phyloP scores from a whole-genome alignment of 805 yeast genomes.

The Ogataea pilisensis region DNA sequence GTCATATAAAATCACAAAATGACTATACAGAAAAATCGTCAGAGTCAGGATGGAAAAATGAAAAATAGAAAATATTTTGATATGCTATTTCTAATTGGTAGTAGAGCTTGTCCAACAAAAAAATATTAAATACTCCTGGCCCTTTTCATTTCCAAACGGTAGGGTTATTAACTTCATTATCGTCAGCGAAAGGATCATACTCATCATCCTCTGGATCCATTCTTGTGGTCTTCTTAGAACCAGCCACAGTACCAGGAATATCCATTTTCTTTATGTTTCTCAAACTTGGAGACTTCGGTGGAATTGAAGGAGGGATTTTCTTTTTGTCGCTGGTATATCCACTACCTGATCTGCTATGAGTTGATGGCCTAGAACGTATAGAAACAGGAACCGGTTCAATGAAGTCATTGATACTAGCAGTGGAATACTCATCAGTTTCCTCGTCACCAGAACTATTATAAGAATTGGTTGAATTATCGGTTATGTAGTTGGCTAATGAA shows the following conservation, averaged over 20 bases:
- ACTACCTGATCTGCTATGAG: conserved; percentile 1
- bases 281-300: conserved; percentile 21
- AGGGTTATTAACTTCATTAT: conserved; percentile 26
- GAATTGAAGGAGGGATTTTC: conserved; percentile 27
- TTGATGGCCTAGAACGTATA: background rate
- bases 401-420: background rate
- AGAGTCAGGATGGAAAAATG: too few relatives aligned
- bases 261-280: conserved; percentile 5
- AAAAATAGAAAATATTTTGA: too few relatives aligned
- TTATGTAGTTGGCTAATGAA: conserved; percentile 36
- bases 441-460: conserved; percentile 4
- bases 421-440: background rate
- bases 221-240: too few relatives aligned
- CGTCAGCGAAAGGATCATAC: conserved; percentile 32
- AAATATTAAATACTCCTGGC: too few relatives aligned
- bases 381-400: background rate
- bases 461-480: conserved; percentile 23
- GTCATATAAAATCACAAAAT: too few relatives aligned
- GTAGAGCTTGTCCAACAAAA: too few relatives aligned
- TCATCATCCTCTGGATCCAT: conserved; percentile 12
- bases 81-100: too few relatives aligned
- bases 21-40: too few relatives aligned
- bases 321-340: background rate
- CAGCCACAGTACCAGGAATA: background rate
- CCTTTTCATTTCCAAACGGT: conserved; percentile 28